Conservation (phyloP, 176 grass and related monocot genomes). For the Eremochloa ophiuroides region DNA sequence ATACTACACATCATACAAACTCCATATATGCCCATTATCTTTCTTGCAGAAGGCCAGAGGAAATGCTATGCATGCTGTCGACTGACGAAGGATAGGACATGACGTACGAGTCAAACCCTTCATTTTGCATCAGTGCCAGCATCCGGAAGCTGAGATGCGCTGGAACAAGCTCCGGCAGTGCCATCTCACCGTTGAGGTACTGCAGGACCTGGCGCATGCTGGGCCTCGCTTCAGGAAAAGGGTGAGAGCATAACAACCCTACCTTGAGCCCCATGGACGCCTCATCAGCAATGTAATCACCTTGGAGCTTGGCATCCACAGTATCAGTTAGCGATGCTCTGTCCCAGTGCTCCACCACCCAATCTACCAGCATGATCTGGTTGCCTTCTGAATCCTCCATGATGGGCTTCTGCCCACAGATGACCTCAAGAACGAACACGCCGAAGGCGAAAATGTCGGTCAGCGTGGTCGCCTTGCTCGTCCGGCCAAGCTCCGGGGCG, state of each 20-base stretch:
- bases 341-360: constrained; percentile 3
- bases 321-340: background rate
- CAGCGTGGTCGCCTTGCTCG: constrained; percentile 24
- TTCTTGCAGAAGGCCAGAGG: background rate
- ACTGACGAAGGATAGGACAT: constrained; percentile 5
- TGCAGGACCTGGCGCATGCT: constrained; percentile 41
- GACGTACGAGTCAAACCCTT: constrained; percentile 2
- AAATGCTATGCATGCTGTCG: background rate
- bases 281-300: constrained; percentile 18
- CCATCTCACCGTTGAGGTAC: constrained; percentile 25
- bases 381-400: background rate
- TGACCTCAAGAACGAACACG: constrained; percentile 29
- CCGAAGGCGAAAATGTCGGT: constrained; percentile 48
- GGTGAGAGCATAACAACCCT: constrained; percentile 50
- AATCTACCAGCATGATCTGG: background rate
- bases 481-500: constrained; percentile 33
- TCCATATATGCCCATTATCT: no score
- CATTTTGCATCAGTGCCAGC: background rate
- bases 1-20: no score
- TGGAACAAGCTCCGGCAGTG: constrained; percentile 16
- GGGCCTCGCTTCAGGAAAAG: constrained; percentile 27
- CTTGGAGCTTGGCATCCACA: constrained; percentile 25
- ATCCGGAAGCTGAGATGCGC: background rate
- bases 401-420: constrained; percentile 21
- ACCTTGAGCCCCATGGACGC: constrained; percentile 35